Evolutionary conservation across 805 yeast genomes (phyloP).

Genomic region (Candida parachauliodes): DNA sequence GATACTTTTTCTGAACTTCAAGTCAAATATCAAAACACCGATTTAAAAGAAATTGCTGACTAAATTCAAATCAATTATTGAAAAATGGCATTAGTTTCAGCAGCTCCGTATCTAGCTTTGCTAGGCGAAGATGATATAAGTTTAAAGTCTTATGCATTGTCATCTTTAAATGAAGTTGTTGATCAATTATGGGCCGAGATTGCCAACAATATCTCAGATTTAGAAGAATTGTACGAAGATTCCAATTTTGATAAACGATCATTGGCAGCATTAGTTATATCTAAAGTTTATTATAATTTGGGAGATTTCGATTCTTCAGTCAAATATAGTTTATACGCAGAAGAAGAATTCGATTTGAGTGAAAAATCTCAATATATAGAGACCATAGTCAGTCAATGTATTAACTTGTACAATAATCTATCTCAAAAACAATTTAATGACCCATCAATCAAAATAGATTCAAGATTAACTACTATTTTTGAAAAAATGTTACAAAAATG

Average conservation of each 20-base stretch:
- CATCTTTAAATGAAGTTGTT: slow-evolving; percentile 74
- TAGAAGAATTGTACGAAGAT: slow-evolving; percentile 91
- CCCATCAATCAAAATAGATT: slow-evolving; percentile 42
- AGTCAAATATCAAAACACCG: too few relatives aligned
- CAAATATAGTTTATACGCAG: slow-evolving; percentile 83
- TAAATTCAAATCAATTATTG: too few relatives aligned
- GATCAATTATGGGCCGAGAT: slow-evolving; percentile 97
- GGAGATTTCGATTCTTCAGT: slow-evolving; percentile 94
- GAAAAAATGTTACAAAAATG: slow-evolving; percentile 87
- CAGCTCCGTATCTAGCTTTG: slow-evolving; percentile 89
- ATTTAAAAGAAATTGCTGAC: too few relatives aligned
- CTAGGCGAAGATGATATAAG: slow-evolving; percentile 75
- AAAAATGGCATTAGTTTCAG: slow-evolving; percentile 66
- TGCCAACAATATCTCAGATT: slow-evolving; percentile 81
- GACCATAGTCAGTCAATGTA: slow-evolving; percentile 90
- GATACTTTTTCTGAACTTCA: too few relatives aligned
- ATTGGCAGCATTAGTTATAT: slow-evolving; percentile 87
- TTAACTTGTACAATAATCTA: slow-evolving; percentile 70
- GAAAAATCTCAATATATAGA: slow-evolving; percentile 84
- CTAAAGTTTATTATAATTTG: slow-evolving; percentile 85
- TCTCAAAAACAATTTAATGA: slow-evolving; percentile 46
- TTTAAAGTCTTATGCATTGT: slow-evolving; percentile 80
- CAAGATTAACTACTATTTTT: slow-evolving; percentile 64
- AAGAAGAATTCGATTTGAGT: slow-evolving; percentile 67
- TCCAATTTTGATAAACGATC: slow-evolving; percentile 67